Base-by-base conservation (phyloP, 202 grass and related monocot species). In the Schoenoplectus triqueter region DNA sequence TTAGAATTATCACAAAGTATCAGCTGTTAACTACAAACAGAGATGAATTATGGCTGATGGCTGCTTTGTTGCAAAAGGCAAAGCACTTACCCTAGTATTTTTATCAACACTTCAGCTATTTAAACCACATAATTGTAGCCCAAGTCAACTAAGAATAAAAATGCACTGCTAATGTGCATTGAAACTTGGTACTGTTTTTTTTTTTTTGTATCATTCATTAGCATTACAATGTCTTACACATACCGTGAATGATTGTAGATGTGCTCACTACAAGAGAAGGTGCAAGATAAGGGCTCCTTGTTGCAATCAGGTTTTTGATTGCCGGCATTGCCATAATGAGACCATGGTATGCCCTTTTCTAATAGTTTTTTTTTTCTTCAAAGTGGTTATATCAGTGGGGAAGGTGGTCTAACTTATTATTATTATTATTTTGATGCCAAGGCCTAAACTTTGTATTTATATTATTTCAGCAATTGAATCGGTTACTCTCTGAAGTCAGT, bases 321-420 rank as follows among this genome's bases (percentile, higher is more conserved):
- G 96, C n/a, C 87, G 91, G 31, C 96, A 96, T 75, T 99, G 96
- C 84, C 96, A 99, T 63, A 99, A 99, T 84, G 96, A 96, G 85
- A 70, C 80, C 51, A 99, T 92, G 91, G 93, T 99, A 84, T 21
- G 17, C 3, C 22, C 76, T 62, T 54, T 57, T 22, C 21, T 83
- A 41, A 55, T 17, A 31, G 1, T 77, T 20, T 70, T 15, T 80
- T 39, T 72, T 13, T 74, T 75, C 4, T 52, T 78, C 39, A 77
- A 76, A 79, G 9, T 65, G 75, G 59, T 61, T 9, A 10, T 5
- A 22, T 66, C 2, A 78, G 54, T 60, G 31, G 14, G 17, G 2
- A 41, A 44, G 74, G 22, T 78, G 31, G 0, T 57, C 6, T 44
- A 22, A n/a, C 17, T 51, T 69, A 10, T n/a, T 66, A 41, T 13